Conservation (phyloP, 2,329 filamentous ascomycete genomes). For the Exophiala xenobiotica region DNA sequence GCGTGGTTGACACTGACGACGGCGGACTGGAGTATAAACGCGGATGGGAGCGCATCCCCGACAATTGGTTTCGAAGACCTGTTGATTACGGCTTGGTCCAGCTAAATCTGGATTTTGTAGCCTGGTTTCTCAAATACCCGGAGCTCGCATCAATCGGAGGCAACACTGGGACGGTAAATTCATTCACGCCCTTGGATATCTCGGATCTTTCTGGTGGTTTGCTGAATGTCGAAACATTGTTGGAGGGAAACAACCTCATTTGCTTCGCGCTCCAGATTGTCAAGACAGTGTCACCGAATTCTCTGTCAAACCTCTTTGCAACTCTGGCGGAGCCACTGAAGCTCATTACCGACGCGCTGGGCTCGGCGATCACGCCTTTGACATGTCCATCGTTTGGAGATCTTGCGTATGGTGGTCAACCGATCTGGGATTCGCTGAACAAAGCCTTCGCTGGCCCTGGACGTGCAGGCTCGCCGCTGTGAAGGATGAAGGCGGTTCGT, state of each 20-base stretch:
- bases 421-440: constrained; percentile 35
- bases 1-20: constrained; percentile 42
- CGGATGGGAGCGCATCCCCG: constrained; percentile 54
- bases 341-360: constrained; percentile 34
- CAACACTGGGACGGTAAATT: constrained; percentile 53
- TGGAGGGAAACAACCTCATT: constrained; percentile 43
- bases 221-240: constrained; percentile 35
- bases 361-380: constrained; percentile 33
- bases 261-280: constrained; percentile 42
- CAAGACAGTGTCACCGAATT: constrained; percentile 36
- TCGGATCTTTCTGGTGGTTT: constrained; percentile 45
- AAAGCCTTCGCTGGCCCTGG: constrained; percentile 34
- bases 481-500: too few relatives aligned
- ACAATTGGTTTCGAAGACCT: constrained; percentile 52
- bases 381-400: constrained; percentile 37
- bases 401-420: constrained; percentile 34
- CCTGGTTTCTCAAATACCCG: constrained; percentile 42
- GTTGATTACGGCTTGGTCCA: constrained; percentile 50
- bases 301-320: constrained; percentile 34
- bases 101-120: constrained; percentile 43
- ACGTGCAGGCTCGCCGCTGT: constrained; percentile 12
- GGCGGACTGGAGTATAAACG: constrained; percentile 45
- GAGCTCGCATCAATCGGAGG: constrained; percentile 51
- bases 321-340: constrained; percentile 34
- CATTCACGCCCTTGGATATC: constrained; percentile 50